Base-by-base conservation (phyloP, 2,329 filamentous ascomycete genomes). In the Metarhizium sp. region DNA sequence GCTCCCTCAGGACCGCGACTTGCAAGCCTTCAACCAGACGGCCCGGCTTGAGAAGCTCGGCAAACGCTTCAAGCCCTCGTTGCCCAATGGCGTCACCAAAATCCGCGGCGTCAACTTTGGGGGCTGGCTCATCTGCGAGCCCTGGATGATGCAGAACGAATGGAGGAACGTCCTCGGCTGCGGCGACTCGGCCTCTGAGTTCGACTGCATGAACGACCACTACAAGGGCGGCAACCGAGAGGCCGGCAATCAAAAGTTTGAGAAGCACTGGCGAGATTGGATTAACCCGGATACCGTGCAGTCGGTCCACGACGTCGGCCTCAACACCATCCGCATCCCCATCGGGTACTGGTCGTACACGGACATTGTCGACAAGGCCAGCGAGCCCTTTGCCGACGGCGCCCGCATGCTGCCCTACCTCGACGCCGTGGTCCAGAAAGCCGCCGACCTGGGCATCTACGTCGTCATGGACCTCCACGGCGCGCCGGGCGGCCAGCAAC, bases 271-370 rank as follows among this genome's bases (percentile, higher is more conserved):
- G 78, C 63, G 61, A 25, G 51, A 51, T 32, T 60, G 59, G 57
- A 60, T 60, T 34, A 60, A 55, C 20, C 48, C 58, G 5, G 57
- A 38, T 13, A 71, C 69, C 0, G 81, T 74, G 70, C 75, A 79
- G 60, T 75, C 32, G 32, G 32, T 34, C 52, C 62, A 70, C n/a
- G 78, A 81, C 61, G 70, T 81, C 53, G 77, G 77, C 0, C 63
- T 81, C 43, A 80, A 81, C 61, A 76, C 77, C 1, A 70, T 81
- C 49, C 72, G 78, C 10, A 76, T 81, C 20, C 78, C 78, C 0
- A 70, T 81, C 3, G 79, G 78, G 20, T 81, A 78, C 64, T 81
- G 78, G 78, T 71, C 79, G 40, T 66, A 75, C 36, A 74, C 78
- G 58, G 70, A 70, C 46, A 64, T 78, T 10, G 75, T 81, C n/a